Conservation (phyloP, 2,329 filamentous ascomycete species). For the Aspergillus sp. region DNA sequence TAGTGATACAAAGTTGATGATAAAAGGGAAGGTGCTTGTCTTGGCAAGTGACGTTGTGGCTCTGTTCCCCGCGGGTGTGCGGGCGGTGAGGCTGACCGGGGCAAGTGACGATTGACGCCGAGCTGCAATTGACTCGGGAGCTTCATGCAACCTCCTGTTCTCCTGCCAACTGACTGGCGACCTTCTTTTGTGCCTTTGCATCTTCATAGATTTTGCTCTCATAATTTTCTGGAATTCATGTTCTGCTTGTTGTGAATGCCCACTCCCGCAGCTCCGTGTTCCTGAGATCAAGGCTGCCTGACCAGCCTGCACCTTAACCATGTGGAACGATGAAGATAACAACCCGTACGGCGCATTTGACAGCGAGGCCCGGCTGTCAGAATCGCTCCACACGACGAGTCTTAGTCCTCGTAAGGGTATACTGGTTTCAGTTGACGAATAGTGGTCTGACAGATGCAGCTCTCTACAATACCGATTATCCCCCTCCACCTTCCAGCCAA, state of each 20-base stretch:
- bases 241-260: not conserved
- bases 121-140: not conserved
- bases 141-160: conserved; percentile 12
- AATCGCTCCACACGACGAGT: conserved; percentile 65
- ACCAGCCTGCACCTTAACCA: conserved; percentile 49
- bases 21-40: not conserved
- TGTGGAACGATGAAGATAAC: conserved; percentile 99
- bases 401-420: conserved; percentile 56
- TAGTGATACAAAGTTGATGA: not conserved
- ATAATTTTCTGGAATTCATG: not conserved
- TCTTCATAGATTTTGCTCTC: not conserved
- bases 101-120: not conserved
- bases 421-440: conserved; percentile 9
- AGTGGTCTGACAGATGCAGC: conserved; percentile 30
- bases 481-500: conserved; percentile 72
- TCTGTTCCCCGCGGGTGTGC: conserved; percentile 7
- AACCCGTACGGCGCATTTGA: conserved; percentile 97
- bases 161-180: not conserved
- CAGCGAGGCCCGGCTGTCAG: conserved; percentile 76
- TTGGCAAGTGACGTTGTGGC: conserved; percentile 4
- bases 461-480: conserved; percentile 64
- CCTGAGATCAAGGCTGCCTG: conserved; percentile 24
- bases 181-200: not conserved
- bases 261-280: conserved; percentile 1
- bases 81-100: conserved; percentile 13